Base-by-base conservation (phyloP, 345 rosid species). In the Eutrema heterophyllum region DNA sequence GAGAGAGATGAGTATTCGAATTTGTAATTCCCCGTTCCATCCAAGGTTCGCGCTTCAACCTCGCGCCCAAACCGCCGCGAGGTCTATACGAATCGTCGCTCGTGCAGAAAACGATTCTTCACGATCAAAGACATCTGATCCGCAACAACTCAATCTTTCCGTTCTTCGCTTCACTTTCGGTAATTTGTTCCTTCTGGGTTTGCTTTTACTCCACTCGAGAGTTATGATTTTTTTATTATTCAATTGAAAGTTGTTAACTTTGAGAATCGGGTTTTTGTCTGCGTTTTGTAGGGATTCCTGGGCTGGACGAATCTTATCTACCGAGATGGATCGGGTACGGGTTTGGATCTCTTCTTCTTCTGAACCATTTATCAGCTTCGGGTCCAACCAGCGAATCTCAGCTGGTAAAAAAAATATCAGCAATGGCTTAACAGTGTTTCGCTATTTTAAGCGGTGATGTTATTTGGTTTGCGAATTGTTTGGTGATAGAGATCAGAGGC, bases 271-370 rank as follows among this genome's bases (percentile, higher is more conserved):
- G 26, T 59, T 64, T 40, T 39, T 60, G 41, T 58, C 15, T 56
- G 26, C n/a, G 13, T 60, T 15, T 6, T 36, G 21, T 56, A 89
- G 95, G 98, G 27, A 89, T 91, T 46, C 96, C 91, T 68, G 97
- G 99, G 64, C 64, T 91, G 15, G 96, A 95, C 73, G 99, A 95
- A 76, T 91, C 96, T 35, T 86, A 87, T 77, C 81, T 94, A 66
- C 98, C 98, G 27, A 85, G 96, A 79, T 94, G 90, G 90, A 84
- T 94, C 4, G 98, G 97, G 0, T 94, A 85, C 78, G 97, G 98
- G 50, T 91, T 94, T 67, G 96, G 98, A 26, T 89, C 96, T 29
- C 93, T 94, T 67, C 76, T 94, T 73, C 85, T 91, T 81, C 86
- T 89, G 4, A 75, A 75, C 1, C 79, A 79, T 16, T 79, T 79